phyloP scores from a whole-genome alignment of 139 green algal species.

The Chlorella sp. region DNA sequence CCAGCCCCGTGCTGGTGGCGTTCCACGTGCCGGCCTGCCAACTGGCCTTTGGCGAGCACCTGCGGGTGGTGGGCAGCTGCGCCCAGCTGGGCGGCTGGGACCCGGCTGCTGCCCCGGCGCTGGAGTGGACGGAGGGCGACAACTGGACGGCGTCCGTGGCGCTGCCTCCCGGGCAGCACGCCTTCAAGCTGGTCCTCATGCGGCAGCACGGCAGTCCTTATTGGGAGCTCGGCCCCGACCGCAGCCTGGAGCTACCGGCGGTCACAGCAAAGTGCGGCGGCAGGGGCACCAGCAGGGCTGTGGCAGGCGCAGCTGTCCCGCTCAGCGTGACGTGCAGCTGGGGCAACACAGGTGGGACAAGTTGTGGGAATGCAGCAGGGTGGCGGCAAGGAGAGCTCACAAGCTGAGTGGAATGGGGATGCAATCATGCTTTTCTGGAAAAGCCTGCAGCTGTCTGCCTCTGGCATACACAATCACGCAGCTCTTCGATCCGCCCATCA shows the following conservation, averaged over 20 bases:
- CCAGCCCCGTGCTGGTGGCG: background rate
- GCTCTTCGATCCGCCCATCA: too few species aligned
- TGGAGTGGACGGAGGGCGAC: conserved; percentile 63
- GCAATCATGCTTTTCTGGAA: too few species aligned
- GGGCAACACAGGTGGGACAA: background rate
- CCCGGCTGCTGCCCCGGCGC: background rate
- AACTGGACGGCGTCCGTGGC: conserved; percentile 49
- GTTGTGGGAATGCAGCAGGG: too few species aligned
- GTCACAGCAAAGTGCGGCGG: background rate
- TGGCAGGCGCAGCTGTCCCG: background rate
- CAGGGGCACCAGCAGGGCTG: background rate
- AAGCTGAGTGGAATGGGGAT: too few species aligned
- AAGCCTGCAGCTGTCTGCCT: too few species aligned
- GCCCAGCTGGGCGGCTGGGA: conserved; percentile 51
- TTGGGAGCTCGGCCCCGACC: conserved; percentile 76
- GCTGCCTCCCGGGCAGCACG: conserved; percentile 33
- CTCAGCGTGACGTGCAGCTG: background rate
- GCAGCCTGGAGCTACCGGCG: conserved; percentile 59
- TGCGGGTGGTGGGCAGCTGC: conserved; percentile 47
- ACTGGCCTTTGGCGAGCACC: conserved; percentile 27
- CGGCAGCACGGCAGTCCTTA: background rate
- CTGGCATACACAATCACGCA: too few species aligned
- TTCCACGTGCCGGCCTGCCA: background rate
- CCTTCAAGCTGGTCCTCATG: conserved; percentile 54
- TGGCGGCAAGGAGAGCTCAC: too few species aligned